Base-by-base conservation (phyloP, 208 protist species). In the Herpetomonas muscarum region DNA sequence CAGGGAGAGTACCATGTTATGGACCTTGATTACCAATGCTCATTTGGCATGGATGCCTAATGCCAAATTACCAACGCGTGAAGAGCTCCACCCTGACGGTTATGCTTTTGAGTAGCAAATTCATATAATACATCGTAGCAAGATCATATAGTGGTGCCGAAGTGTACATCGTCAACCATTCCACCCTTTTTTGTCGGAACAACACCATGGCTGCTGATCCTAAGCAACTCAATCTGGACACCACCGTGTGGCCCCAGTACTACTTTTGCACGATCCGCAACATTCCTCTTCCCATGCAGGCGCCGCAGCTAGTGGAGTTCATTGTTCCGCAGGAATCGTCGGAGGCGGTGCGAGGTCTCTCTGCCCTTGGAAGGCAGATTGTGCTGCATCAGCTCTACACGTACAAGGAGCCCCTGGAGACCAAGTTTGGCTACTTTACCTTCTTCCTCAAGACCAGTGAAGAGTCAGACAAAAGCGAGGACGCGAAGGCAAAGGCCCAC, bases 371-470 rank as follows among this genome's bases (percentile, higher is more conserved):
- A 10, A 75, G 64, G 55, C 70, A 63, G 15, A 54, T 90, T 59
- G 78, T 90, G 50, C 83, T 81, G 7, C 81, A 87, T 32, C 76
- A 75, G 39, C 70, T 93, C 49, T 79, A 89, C 48, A 64, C 85
- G 29, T 93, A 85, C 69, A 93, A 93, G 67, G 86, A 93, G 42
- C 51, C 73, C 0, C 74, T 93, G 30, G 51, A 70, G 19, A 48
- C 15, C 15, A 93, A 93, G 61, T 90, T 93, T 61, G 86, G 86
- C 12, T 88, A 81, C 58, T 60, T 85, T 24, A 74, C 68, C 25
- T 93, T 78, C 51, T 81, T 84, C 56, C 41, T 90, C 25, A 59
- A 82, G 48, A 54, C 67, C 17, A 56, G 44, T 1, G 61, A 22
- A 29, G 10, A 34, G 1, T 30, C 56, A 17, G 36, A 64, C 12